These are phyloP conservation scores for Fusarium graminum DNA, from an alignment of 2,329 filamentous ascomycete genomes.

Conservation along the genomic window DNA sequence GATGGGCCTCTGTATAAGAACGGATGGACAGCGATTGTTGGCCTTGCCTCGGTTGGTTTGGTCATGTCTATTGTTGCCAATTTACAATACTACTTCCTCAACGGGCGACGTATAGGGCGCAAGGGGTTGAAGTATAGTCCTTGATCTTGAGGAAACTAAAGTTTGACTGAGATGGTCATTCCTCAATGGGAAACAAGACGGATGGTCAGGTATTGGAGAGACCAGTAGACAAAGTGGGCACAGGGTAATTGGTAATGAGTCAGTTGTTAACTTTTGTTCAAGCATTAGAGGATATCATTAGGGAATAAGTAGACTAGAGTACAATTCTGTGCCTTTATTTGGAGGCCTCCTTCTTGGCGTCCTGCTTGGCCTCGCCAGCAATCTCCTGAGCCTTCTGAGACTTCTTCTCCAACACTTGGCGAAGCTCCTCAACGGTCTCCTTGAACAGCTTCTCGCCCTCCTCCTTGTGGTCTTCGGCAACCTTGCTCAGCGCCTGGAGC, in stretches of 20 bases:
- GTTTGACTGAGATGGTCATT: background rate
- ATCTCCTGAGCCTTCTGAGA: constrained; percentile 69
- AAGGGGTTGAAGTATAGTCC: constrained; percentile 33
- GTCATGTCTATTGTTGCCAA: constrained; percentile 40
- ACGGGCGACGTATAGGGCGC: constrained; percentile 31
- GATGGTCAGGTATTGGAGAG: no score
- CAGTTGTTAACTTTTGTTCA: constrained; percentile 19
- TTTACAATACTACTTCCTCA: constrained; percentile 56
- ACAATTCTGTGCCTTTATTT: constrained; percentile 50
- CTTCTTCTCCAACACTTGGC: constrained; percentile 73
- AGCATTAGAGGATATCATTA: constrained; percentile 31
- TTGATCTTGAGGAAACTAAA: background rate
- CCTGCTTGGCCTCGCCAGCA: constrained; percentile 65
- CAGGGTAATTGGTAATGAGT: background rate
- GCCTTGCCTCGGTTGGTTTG: constrained; percentile 44
- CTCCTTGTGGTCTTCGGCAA: constrained; percentile 75
- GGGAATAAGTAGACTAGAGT: constrained; percentile 21
- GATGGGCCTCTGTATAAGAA: constrained; percentile 50
- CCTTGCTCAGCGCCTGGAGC: constrained; percentile 72
- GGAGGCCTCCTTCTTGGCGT: constrained; percentile 59
- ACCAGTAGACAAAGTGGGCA: no score
- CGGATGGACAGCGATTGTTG: constrained; percentile 49
- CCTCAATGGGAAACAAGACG: background rate
- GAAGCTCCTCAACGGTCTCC: constrained; percentile 76
- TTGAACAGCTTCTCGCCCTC: constrained; percentile 78